These are phyloP conservation scores for Pseudogymnoascus verrucosus DNA, from an alignment of 2,329 filamentous ascomycete species.

Conservation along the genomic window DNA sequence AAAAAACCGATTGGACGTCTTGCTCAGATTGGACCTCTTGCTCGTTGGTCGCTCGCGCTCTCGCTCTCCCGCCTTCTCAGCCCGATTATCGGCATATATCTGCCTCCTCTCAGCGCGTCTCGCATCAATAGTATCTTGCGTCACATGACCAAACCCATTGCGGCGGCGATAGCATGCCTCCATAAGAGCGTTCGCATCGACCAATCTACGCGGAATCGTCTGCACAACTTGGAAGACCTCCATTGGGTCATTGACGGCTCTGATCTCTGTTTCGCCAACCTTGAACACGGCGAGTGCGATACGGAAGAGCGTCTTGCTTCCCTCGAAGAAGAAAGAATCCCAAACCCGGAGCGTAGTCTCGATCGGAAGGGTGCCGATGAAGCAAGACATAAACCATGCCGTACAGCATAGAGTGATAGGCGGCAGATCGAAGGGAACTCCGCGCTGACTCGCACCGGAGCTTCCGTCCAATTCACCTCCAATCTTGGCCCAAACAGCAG, in stretches of 20 bases:
- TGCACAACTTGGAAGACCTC: constrained; percentile 95
- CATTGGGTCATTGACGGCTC: constrained; percentile 74
- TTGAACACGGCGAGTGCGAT: constrained; percentile 90
- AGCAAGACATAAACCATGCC: constrained; percentile 97
- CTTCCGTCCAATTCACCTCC: constrained; percentile 60
- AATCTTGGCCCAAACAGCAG: constrained; percentile 79
- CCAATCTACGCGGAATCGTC: constrained; percentile 67
- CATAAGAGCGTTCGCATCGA: constrained; percentile 76
- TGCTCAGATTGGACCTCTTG: constrained; percentile 1
- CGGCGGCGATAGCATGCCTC: constrained; percentile 75
- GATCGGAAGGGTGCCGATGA: constrained; percentile 85
- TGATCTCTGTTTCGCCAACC: constrained; percentile 72
- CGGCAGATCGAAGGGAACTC: constrained; percentile 49
- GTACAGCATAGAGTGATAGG: constrained; percentile 90
- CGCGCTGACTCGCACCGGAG: constrained; percentile 22
- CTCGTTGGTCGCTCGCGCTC: neutral
- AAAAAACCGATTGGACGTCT: neutral
- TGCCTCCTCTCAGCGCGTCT: constrained; percentile 61
- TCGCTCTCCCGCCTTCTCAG: constrained; percentile 14
- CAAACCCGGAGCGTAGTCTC: constrained; percentile 88
- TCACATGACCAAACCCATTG: constrained; percentile 73
- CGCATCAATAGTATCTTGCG: constrained; percentile 72
- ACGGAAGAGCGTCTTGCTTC: constrained; percentile 86
- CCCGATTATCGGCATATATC: constrained; percentile 28
- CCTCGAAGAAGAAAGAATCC: constrained; percentile 95